Base-by-base conservation (phyloP, 306 rosid species). In the Gillenia trifoliata region DNA sequence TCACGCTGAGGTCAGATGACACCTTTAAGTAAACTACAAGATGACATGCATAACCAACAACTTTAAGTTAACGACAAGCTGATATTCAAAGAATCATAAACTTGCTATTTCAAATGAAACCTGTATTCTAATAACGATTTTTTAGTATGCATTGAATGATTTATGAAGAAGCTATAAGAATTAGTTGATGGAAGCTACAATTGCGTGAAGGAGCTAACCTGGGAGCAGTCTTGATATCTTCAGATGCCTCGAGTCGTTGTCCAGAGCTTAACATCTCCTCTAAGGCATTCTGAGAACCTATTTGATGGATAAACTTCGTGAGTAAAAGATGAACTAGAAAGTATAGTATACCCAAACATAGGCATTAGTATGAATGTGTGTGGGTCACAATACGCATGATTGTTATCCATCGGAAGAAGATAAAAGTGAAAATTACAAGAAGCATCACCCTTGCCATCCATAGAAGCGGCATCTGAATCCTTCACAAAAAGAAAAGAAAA, bases 381-480 rank as follows among this genome's bases (percentile, higher is more conserved):
- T n/a, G n/a, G n/a, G n/a, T n/a, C 41, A 38, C 11, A 38, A 38
- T 38, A 38, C 8, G 11, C 7, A 13, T 16, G 0, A 61, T 11
- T 22, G 8, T 13, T 15, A 20, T 64, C 23, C 22, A 23, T 1
- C 8, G 11, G 38, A 19, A 33, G 11, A 64, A 64, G 68, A 17
- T 64, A 31, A 63, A 31, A 63, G 25, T 19, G 26, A 25, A 43
- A 36, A 60, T 77, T 60, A 68, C 31, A 4, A 20, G 75, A 4
- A 20, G 73, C 75, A 87, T 89, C 93, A 70, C 63, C 80, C 50
- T 72, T 70, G 67, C 71, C 77, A 81, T 77, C 78, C 71, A 77
- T 67, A 41, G 80, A 79, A 81, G 76, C 81, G 57, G 80, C 78
- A 78, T 81, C 84, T 77, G 68, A 70, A 29, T 74, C 96, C 97